Base-by-base conservation (phyloP, 495 filamentous ascomycete species). In the Hapsidospora chrysogenum region DNA sequence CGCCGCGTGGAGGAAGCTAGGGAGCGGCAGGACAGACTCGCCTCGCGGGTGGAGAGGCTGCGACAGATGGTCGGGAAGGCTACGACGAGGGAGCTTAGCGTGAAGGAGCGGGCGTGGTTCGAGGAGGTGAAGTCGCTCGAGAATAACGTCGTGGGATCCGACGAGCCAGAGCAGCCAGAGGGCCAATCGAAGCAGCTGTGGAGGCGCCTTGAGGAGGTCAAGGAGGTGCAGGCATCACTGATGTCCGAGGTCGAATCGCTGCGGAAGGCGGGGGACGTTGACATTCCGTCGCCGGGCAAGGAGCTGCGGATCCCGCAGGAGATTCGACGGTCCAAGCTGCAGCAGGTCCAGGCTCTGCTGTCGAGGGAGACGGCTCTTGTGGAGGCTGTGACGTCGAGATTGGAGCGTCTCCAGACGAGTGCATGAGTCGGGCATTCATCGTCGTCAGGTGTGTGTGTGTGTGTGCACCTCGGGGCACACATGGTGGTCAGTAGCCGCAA, bases 81-180 rank as follows among this genome's bases (percentile, higher is more conserved):
- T 1, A 62, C 64, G 2, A 74, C 67, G 15, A 63, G 70, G 9
- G 70, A 78, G 36, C 56, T 92, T 25, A 85, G 77, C 50, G 74
- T 79, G 37, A 80, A 73, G 50, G 80, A 86, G 48, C 68, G 59
- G 48, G 63, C 68, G 0, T 86, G 74, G 74, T 46, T 69, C 1
- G 61, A 62, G 4, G 80, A 86, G 46, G 70, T 85, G 17, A 53
- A 66, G 16, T 41, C 51, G 9, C 38, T 83, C 29, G 49, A 60
- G 22, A 35, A 28, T 16, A 64, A 52, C 41, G 42, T 70, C 3
- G 53, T 63, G 60, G 34, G 57, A 50, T 35, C 58, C 53, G 7
- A 41, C 41, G 27, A 39, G 33, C 4, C 42, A 31, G 18, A 31
- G 15, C 17, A 29, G 18, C 23, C 6, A 11, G 23, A 26, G 6